These are phyloP conservation scores for Puccinia coronata DNA, from an alignment of 1,284 basidiomycete species.

Conservation along the genomic window DNA sequence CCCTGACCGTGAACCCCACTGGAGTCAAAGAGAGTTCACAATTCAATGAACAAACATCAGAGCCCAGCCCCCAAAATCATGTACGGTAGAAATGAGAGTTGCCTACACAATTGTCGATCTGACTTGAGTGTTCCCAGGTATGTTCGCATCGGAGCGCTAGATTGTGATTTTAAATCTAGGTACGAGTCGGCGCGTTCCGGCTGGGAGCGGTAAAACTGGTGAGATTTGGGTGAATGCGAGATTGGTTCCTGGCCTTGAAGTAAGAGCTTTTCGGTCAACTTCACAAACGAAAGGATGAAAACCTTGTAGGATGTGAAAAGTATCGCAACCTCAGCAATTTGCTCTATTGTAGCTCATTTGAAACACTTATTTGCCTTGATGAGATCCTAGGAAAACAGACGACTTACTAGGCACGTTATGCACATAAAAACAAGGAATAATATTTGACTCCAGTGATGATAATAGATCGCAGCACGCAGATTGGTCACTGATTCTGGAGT, in stretches of 20 bases:
- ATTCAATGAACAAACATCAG: too few species aligned
- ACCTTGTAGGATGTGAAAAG: background rate
- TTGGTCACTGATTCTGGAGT: background rate
- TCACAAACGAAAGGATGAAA: background rate
- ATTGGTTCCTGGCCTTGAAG: background rate
- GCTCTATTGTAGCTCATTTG: too few species aligned
- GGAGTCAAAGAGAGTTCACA: background rate
- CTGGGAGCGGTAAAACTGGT: background rate
- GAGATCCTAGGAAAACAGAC: too few species aligned
- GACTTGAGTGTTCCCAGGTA: background rate
- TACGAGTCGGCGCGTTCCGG: background rate
- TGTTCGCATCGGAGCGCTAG: too few species aligned
- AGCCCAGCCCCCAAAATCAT: too few species aligned
- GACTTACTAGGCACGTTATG: background rate
- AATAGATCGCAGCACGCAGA: background rate
- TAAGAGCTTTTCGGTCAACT: background rate
- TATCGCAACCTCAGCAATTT: too few species aligned
- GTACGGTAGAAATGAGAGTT: too few species aligned
- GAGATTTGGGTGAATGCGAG: background rate
- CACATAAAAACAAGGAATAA: background rate
- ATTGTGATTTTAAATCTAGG: too few species aligned
- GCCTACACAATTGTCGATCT: background rate
- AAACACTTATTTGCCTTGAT: too few species aligned
- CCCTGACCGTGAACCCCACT: slow-evolving; percentile 1
- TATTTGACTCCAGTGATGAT: background rate